These are phyloP conservation scores for Rutstroemia sp. DNA, from an alignment of 2,329 filamentous ascomycete species.

Conservation along the genomic window DNA sequence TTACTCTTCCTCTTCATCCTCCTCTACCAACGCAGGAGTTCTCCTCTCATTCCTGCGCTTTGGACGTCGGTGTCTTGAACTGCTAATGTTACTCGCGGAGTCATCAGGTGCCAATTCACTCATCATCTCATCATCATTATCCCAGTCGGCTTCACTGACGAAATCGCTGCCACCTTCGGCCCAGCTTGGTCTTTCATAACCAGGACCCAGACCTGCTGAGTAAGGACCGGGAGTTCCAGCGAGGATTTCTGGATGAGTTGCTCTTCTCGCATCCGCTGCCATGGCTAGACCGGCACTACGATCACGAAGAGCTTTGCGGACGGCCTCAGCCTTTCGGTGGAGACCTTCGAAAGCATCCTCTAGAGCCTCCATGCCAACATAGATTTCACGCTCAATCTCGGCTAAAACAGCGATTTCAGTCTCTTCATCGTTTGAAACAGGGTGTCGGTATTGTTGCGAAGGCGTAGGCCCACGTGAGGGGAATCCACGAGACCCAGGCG, in stretches of 20 bases:
- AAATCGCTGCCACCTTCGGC: constrained; percentile 37
- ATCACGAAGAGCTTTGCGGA: constrained; percentile 72
- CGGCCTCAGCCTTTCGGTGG: constrained; percentile 76
- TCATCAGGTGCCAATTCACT: constrained; percentile 68
- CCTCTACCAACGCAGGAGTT: constrained; percentile 66
- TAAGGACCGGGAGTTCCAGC: constrained; percentile 34
- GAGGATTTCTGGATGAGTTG: constrained; percentile 29
- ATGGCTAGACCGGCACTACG: constrained; percentile 64
- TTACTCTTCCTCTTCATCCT: constrained; percentile 51
- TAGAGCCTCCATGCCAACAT: constrained; percentile 84
- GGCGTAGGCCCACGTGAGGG: constrained; percentile 49
- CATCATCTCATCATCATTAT: constrained; percentile 40
- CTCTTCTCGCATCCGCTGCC: constrained; percentile 25
- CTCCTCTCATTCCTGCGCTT: constrained; percentile 62
- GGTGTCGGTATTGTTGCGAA: constrained; percentile 43
- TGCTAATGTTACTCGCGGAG: constrained; percentile 73
- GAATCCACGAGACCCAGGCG: constrained; percentile 25
- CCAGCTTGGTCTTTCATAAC: constrained; percentile 28
- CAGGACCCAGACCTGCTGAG: constrained; percentile 26
- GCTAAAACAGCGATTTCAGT: constrained; percentile 84
- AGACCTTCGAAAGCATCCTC: constrained; percentile 91
- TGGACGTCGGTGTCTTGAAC: constrained; percentile 57
- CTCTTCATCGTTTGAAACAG: constrained; percentile 87
- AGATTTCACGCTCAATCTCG: constrained; percentile 90
- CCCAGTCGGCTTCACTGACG: constrained; percentile 33